Evolutionary conservation across 1,284 basidiomycete genomes (phyloP).

Genomic region (Pseudozyma sp.): DNA sequence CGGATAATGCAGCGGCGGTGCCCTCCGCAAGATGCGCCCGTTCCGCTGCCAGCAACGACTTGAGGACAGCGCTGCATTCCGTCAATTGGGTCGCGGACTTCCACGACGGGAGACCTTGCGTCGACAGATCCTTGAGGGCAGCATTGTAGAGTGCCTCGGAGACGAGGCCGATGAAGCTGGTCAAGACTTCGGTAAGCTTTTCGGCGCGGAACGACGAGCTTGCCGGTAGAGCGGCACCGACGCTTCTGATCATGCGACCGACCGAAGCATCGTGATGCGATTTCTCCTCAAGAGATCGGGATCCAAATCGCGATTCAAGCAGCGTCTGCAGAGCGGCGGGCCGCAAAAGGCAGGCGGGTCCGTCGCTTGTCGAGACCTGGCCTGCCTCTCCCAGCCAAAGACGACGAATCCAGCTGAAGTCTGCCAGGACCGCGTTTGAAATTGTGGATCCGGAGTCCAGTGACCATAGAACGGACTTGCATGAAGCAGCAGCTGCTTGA

Average conservation of each 20-base stretch:
- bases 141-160: constrained; percentile 32
- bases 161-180: constrained; percentile 19
- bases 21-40: constrained; percentile 12
- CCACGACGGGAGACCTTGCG: constrained; percentile 13
- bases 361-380: constrained; percentile 14
- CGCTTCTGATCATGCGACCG: constrained; percentile 34
- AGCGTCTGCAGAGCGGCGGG: constrained; percentile 28
- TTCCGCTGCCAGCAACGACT: constrained; percentile 10
- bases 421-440: constrained; percentile 25
- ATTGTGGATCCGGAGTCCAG: constrained; percentile 12
- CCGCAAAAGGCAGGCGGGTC: constrained; percentile 41
- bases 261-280: constrained; percentile 35
- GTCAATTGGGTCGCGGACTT: constrained; percentile 1
- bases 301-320: constrained; percentile 40
- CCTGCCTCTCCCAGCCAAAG: constrained; percentile 19
- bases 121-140: constrained; percentile 18
- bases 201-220: constrained; percentile 36
- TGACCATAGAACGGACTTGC: constrained; percentile 35
- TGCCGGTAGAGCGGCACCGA: constrained; percentile 38
- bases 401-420: constrained; percentile 40
- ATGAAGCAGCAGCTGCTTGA: constrained; percentile 32
- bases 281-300: constrained; percentile 32
- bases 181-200: constrained; percentile 21
- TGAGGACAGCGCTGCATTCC: constrained; percentile 14
- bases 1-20: constrained; percentile 16